phyloP scores from a whole-genome alignment of 495 filamentous ascomycete species.

The Daldinia grandis region DNA sequence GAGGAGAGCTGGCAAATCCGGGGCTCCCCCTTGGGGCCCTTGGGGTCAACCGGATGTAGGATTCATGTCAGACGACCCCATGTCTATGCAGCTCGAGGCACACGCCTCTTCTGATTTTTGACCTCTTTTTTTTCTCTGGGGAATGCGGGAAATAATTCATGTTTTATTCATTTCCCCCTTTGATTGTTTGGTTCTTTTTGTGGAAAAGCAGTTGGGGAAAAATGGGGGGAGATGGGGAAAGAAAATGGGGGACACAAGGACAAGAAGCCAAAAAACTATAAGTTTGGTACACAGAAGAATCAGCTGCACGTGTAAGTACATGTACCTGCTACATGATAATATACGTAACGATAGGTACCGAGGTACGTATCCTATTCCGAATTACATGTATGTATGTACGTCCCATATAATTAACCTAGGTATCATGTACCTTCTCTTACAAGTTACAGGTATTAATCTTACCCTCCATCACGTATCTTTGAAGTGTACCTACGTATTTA shows the following conservation, averaged over 20 bases:
- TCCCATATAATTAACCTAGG: background rate
- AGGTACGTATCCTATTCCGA: background rate
- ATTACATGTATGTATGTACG: background rate
- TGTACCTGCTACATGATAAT: too few species aligned
- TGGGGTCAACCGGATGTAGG: constrained; percentile 41
- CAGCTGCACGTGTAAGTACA: too few species aligned
- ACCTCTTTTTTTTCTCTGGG: constrained; percentile 32
- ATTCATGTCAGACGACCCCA: constrained; percentile 43
- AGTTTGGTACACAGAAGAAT: background rate
- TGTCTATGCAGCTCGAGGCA: constrained; percentile 36
- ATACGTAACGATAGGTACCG: too few species aligned
- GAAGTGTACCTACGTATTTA: background rate
- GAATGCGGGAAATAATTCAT: constrained; percentile 42
- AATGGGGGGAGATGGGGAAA: background rate
- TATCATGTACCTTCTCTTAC: background rate
- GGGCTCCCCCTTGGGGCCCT: constrained; percentile 38
- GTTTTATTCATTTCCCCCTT: constrained; percentile 13
- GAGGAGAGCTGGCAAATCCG: constrained; percentile 32
- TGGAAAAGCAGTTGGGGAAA: constrained; percentile 16
- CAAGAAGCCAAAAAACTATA: too few species aligned
- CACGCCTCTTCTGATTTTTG: constrained; percentile 20
- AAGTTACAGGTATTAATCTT: background rate
- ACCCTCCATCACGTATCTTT: constrained; percentile 2
- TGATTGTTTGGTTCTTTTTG: constrained; percentile 2
- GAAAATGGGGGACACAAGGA: background rate